Base-by-base conservation (phyloP, 345 rosid species). In the Boechera divaricarpa region DNA sequence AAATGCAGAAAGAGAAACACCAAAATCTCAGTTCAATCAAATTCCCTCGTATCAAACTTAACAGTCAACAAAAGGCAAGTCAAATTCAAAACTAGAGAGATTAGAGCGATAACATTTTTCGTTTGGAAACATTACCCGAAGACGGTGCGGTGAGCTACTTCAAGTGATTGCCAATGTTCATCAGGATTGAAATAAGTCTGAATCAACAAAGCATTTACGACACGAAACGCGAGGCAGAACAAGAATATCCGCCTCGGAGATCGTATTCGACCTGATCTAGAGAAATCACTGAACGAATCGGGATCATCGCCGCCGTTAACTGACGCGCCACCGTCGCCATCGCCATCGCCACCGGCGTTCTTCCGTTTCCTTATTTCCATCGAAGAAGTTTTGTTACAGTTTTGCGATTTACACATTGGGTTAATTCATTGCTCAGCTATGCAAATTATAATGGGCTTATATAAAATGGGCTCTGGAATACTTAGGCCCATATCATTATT, bases 111-210 rank as follows among this genome's bases (percentile, higher is more conserved):
- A 21, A 21, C 24, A 21, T 21, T 21, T 21, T 21, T 13, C 7
- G 18, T 16, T 31, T 48, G 32, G 47, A 76, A 16, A n/a, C 10
- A 41, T 85, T 87, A 90, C 96, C 98, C 99, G n/a, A 94, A 90
- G 3, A 79, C 88, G 41, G 83, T 76, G 36, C 83, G 88, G 56
- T 86, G 98, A 10, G 92, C 90, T 36, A 92, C 94, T 85, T 95
- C 98, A 42, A 90, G 96, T 65, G 93, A 82, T 73, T 95, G 96
- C 98, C 96, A 92, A 73, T 95, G 96, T 75, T 95, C 97, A 74
- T 95, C 98, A 6, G 94, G 98, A 77, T 89, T 86, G 90, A 92
- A 92, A 84, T 91, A 90, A 10, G 96, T 86, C 69, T 92, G 94
- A 60, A 95, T 86, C 61, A 89, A 75, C 81, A 91, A 65, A 7